Evolutionary conservation across 306 rosid genomes (phyloP), one percentile per base, ranked within the genome.

Genomic region (Crotalaria pallida): DNA sequence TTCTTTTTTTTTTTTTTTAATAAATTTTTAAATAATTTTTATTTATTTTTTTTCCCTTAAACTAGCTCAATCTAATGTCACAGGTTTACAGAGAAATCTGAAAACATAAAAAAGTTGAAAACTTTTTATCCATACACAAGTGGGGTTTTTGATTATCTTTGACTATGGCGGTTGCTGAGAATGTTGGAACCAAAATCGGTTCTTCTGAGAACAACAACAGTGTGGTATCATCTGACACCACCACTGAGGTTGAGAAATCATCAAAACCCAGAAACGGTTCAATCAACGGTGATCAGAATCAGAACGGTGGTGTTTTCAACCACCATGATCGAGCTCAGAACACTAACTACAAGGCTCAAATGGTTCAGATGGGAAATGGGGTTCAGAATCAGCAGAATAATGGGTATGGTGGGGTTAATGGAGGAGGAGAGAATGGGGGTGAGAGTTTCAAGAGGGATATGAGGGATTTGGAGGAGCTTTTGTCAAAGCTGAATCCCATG

Each of bases 401-500:
- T 48, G 92, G 91, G 41, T 85, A 77, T 74, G 87, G 72, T 74
- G 88, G 72, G 43, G 58, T 67, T 29, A 80, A 88, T 44, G 89
- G 88, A n/a, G 36, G 36, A 31, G 36, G n/a, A 40, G 82, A 58
- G 3, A 81, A 80, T 36, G 88, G 81, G 13, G 88, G 73, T 23
- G 91, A 87, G 33, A 86, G 66, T 71, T 90, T 77, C 74, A 90
- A 90, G 50, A 80, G 83, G 49, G 96, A 91, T 22, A 94, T 94
- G 91, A 94, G 95, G 80, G 97, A 94, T 86, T 92, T 94, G 96
- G 97, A 79, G 31, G 96, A 91, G 41, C 73, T 94, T 48, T 71
- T 94, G 72, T 94, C 99, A 2, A 94, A 94, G 86, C 51, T 94
- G 85, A 94, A 94, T 73, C 99, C 99, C 57, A 84, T 94, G 99